Percentiles rank a stretch among this genome's conserved stretches.
These are phyloP conservation scores for Lyophyllum semitale DNA, from an alignment of 768 basidiomycete species.

Conservation along the genomic window DNA sequence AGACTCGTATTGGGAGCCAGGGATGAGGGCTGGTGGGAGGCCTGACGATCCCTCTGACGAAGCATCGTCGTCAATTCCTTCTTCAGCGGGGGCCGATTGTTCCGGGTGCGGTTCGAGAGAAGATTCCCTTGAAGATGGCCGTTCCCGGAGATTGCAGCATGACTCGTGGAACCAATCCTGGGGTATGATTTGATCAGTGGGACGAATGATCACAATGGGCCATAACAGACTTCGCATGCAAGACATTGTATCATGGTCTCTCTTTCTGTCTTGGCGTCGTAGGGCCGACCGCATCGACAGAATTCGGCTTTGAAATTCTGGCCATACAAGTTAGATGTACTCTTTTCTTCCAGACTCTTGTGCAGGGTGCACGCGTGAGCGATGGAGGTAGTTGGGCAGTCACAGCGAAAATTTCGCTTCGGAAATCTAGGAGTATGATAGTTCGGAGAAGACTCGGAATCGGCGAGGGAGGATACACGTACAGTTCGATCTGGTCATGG, in stretches of 20 bases:
- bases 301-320: conserved; percentile 74
- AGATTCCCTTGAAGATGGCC: conserved; percentile 50
- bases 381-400: conserved; percentile 74
- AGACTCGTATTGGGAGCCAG: conserved; percentile 71
- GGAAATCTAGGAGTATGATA: conserved; percentile 53
- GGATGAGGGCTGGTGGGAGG: conserved; percentile 68
- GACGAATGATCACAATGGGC: conserved; percentile 2
- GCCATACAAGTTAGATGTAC: conserved; percentile 63
- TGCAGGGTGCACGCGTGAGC: conserved; percentile 68
- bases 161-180: conserved; percentile 94
- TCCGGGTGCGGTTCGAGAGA: conserved; percentile 30
- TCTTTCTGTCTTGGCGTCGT: conserved; percentile 70
- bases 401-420: conserved; percentile 81
- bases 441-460: conserved; percentile 9
- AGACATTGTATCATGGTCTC: conserved; percentile 92
- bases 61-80: conserved; percentile 44
- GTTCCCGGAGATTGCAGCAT: conserved; percentile 77
- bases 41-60: conserved; percentile 63
- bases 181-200: conserved; percentile 12
- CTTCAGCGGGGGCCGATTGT: conserved; percentile 16
- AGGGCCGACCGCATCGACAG: conserved; percentile 73
- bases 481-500: conserved; percentile 85
- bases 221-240: conserved; percentile 70
- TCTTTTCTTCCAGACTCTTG: conserved; percentile 50
- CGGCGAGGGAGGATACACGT: conserved; percentile 16